Evolutionary conservation across 192 early-diverging fungal species (phyloP).

Genomic region (Coemansia reversa): DNA sequence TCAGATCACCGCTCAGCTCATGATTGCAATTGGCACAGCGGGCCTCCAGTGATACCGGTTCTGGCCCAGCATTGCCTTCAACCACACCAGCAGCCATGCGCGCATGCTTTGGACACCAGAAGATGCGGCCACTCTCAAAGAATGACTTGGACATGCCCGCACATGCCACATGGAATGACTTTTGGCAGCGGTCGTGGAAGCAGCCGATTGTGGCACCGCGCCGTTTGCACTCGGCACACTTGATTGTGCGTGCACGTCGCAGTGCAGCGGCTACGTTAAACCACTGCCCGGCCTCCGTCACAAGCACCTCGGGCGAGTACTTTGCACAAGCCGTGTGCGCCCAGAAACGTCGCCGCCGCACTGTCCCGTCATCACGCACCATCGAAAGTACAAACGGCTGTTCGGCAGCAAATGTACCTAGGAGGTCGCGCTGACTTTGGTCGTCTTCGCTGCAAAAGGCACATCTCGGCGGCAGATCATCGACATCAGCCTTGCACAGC

Average conservation of each 20-base stretch:
- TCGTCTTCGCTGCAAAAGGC: slow-evolving; percentile 64
- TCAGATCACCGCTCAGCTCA: slow-evolving; percentile 30
- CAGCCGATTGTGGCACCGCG: slow-evolving; percentile 86
- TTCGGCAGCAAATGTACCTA: slow-evolving; percentile 32
- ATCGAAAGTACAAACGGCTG: slow-evolving; percentile 61
- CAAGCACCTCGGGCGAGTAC: slow-evolving; percentile 83
- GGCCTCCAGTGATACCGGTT: slow-evolving; percentile 39
- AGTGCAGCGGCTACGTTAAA: slow-evolving; percentile 82
- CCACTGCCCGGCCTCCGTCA: slow-evolving; percentile 67
- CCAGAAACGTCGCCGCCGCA: slow-evolving; percentile 69
- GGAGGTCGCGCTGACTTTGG: background rate
- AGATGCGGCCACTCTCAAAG: slow-evolving; percentile 79
- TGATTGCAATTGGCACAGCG: slow-evolving; percentile 36
- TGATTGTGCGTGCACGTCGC: slow-evolving; percentile 68
- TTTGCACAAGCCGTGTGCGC: slow-evolving; percentile 80
- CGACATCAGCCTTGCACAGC: background rate
- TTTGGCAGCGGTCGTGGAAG: slow-evolving; percentile 79
- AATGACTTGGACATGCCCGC: slow-evolving; percentile 66
- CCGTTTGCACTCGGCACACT: slow-evolving; percentile 72
- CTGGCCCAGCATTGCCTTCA: background rate
- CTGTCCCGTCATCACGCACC: slow-evolving; percentile 54
- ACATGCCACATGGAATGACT: slow-evolving; percentile 81
- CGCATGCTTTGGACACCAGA: slow-evolving; percentile 86
- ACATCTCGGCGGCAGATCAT: slow-evolving; percentile 22
- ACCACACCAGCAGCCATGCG: slow-evolving; percentile 1